Conservation (phyloP, 192 early-diverging fungal species). For the Chytriomyces sp. region DNA sequence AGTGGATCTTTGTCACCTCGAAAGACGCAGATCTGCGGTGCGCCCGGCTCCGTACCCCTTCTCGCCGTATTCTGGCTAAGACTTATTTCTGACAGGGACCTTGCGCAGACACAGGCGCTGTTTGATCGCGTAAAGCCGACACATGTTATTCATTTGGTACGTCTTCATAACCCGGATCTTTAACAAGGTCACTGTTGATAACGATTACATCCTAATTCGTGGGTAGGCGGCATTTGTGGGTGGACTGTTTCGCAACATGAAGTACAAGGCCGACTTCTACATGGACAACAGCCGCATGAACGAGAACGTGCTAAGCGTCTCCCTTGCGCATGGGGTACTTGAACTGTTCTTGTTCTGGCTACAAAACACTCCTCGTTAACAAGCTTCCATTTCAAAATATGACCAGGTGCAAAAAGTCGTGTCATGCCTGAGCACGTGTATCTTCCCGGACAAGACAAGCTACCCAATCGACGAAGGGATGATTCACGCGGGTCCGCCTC, state of each 20-base stretch:
- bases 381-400: background rate
- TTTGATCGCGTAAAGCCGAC: constrained; percentile 79
- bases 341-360: background rate
- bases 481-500: constrained; percentile 81
- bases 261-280: constrained; percentile 75
- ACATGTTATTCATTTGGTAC: constrained; percentile 74
- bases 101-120: constrained; percentile 59
- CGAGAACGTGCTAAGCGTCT: constrained; percentile 68
- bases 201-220: background rate
- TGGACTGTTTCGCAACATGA: constrained; percentile 82
- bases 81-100: constrained; percentile 48
- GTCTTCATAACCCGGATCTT: constrained; percentile 5
- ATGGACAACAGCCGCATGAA: constrained; percentile 79
- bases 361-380: background rate
- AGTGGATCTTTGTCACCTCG: constrained; percentile 73
- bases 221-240: constrained; percentile 55
- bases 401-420: constrained; percentile 76
- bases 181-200: background rate
- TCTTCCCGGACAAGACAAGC: constrained; percentile 81
- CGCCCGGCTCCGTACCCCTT: background rate
- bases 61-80: background rate
- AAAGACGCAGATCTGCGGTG: constrained; percentile 81
- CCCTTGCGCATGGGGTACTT: constrained; percentile 61
- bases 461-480: constrained; percentile 87
- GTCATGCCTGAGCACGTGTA: constrained; percentile 82